A percentile compares a stretch with the other conserved stretches of the same genome.
phyloP scores from a whole-genome alignment of 2,329 filamentous ascomycete genomes.

The Penicillium sp. region DNA sequence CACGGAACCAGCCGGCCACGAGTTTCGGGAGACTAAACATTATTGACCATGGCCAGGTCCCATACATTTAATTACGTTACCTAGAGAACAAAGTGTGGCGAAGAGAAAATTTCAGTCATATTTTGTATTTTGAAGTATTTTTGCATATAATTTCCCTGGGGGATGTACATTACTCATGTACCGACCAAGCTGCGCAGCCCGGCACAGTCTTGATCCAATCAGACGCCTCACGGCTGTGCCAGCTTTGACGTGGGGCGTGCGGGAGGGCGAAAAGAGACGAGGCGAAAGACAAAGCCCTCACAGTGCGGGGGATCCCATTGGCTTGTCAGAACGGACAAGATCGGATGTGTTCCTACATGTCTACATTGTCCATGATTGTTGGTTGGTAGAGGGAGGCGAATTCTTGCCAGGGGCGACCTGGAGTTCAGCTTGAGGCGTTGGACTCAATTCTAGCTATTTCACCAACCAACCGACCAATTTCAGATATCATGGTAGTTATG shows the following conservation, averaged over 20 bases:
- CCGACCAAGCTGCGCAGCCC: not conserved
- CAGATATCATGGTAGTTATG: not conserved
- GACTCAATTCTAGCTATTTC: not conserved
- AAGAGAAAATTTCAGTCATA: not conserved
- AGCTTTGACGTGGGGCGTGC: slow-evolving; percentile 7
- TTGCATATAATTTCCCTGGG: not conserved
- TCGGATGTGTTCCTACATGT: not conserved
- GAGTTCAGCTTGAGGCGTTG: not conserved
- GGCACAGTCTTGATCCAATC: not conserved
- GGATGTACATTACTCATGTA: not conserved
- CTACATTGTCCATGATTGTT: not conserved
- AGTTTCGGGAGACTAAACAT: not conserved
- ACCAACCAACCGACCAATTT: not conserved
- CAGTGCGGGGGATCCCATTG: slow-evolving; percentile 3
- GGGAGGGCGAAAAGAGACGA: slow-evolving; percentile 1
- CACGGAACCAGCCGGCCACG: slow-evolving; percentile 13
- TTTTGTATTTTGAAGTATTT: not conserved
- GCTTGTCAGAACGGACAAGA: slow-evolving; percentile 3
- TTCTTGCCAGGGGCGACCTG: not conserved
- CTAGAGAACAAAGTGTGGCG: not conserved
- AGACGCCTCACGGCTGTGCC: not conserved
- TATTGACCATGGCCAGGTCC: not conserved
- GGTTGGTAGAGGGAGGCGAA: not conserved
- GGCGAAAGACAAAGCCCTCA: not conserved
- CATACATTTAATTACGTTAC: not conserved